These are phyloP conservation scores for Grigorovia yakushimaensis DNA, from an alignment of 805 yeast genomes.

Conservation along the genomic window DNA sequence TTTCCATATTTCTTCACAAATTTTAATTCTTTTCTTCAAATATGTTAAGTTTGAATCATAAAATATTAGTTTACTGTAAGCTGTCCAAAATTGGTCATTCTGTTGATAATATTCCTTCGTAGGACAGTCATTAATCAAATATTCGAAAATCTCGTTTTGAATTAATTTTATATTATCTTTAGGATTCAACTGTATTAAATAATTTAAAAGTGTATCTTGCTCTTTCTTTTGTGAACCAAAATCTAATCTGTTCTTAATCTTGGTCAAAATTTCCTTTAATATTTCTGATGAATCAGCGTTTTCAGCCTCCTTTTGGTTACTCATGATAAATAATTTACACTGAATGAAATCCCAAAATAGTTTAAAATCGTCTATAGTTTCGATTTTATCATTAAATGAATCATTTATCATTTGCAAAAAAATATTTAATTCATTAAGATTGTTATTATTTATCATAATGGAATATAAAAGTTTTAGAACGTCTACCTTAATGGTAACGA, in stretches of 20 bases:
- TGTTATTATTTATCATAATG: slow-evolving; percentile 13
- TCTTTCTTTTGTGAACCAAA: slow-evolving; percentile 10
- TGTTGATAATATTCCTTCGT: slow-evolving; percentile 14
- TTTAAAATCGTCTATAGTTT: slow-evolving; percentile 19
- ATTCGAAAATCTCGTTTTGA: slow-evolving; percentile 17
- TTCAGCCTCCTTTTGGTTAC: neutral
- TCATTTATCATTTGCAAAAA: slow-evolving; percentile 9
- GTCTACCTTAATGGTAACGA: slow-evolving; percentile 16
- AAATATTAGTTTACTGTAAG: slow-evolving; percentile 21
- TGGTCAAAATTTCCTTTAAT: slow-evolving; percentile 8
- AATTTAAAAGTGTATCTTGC: slow-evolving; percentile 13
- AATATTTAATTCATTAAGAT: slow-evolving; percentile 11
- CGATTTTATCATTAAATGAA: slow-evolving; percentile 12
- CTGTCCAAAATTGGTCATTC: slow-evolving; percentile 20
- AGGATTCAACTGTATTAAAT: slow-evolving; percentile 17
- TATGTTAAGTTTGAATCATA: slow-evolving; percentile 19
- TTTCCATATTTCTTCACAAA: slow-evolving; percentile 15
- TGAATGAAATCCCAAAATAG: slow-evolving; percentile 27
- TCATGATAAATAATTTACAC: slow-evolving; percentile 14
- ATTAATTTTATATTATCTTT: slow-evolving; percentile 15
- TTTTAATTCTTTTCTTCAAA: slow-evolving; percentile 17
- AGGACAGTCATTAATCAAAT: slow-evolving; percentile 10
- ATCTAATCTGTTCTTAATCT: slow-evolving; percentile 14
- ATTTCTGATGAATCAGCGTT: neutral
- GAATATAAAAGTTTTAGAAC: slow-evolving; percentile 17